Base-by-base conservation (phyloP, 164 flowering plant genomes). In the Magnolia sinica region DNA sequence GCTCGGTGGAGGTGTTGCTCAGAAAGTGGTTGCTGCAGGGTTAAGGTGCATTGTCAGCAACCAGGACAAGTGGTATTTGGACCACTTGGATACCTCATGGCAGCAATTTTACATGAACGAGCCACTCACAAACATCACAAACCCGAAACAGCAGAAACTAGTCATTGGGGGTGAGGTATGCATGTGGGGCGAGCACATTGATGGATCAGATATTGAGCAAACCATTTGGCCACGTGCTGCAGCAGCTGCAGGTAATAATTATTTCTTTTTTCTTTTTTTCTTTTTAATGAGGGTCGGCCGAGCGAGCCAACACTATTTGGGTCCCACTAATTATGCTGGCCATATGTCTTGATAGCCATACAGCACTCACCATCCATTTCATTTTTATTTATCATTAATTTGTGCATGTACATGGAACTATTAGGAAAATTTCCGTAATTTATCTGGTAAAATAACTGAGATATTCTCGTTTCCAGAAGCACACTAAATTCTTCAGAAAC, bases 321-420 rank as follows among this genome's bases (percentile, higher is more conserved):
- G 29, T 79, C 85, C 94, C 94, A 95, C 82, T 93, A 95, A 95
- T 93, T 90, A 81, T 88, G 95, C 88, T 93, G 86, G 95, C 98
- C 98, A 93, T 93, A 95, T 93, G 98, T 95, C 97, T 93, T 89
- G 96, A 95, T 93, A 83, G 85, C 98, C 98, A 93, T 95, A 92
- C 97, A 86, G 97, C 95, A 87, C 96, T 82, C 89, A 79, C 95
- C 91, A 55, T 3, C 85, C 13, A 14, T 79, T 37, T 4, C 45
- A 37, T 37, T 37, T 37, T 37, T 37, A 3, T 37, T 37, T 37
- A 37, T 37, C 45, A 37, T 37, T 37, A 37, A 37, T 37, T 37
- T 37, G 45, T 37, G 45, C 45, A 37, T 8, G 13, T 16, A 9
- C 61, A 11, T 11, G 61, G 13, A 11, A 55, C 61, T 55, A 16